phyloP scores from a whole-genome alignment of 345 rosid genomes.

The Acer negundo region DNA sequence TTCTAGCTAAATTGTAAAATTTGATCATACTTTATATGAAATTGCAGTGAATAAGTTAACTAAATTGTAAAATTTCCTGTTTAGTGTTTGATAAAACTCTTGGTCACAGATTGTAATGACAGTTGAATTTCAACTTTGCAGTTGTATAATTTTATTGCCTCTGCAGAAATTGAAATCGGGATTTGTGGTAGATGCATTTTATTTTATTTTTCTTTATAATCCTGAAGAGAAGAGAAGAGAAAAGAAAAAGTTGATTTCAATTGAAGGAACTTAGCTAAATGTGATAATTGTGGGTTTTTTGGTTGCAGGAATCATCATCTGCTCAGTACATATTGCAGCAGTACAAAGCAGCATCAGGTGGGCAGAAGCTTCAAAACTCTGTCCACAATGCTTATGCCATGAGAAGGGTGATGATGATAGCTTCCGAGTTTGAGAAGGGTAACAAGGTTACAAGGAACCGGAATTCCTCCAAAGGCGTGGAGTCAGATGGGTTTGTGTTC shows the following conservation, averaged over 20 bases:
- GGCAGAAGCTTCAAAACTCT: constrained; percentile 70
- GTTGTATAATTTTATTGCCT: not conserved
- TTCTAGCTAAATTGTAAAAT: no score
- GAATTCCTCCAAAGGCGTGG: constrained; percentile 64
- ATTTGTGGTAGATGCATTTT: not conserved
- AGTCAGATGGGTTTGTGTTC: constrained; percentile 86
- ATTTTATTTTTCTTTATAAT: not conserved
- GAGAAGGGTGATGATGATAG: constrained; percentile 93
- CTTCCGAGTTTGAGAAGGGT: constrained; percentile 82
- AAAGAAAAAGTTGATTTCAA: not conserved
- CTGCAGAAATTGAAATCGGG: not conserved
- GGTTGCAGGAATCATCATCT: constrained; percentile 75
- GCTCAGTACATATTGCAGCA: constrained; percentile 94
- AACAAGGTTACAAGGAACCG: constrained; percentile 59
- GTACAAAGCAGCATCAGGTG: constrained; percentile 89
- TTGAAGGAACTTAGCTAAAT: not conserved
- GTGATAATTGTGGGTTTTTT: not conserved
- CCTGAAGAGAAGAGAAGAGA: not conserved
- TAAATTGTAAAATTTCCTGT: no score
- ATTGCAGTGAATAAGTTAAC: no score
- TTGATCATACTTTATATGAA: no score
- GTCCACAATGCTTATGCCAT: constrained; percentile 80
- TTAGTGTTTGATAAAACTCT: not conserved
- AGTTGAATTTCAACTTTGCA: not conserved
- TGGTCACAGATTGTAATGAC: not conserved